A percentile compares a stretch with the other conserved stretches of the same genome.
Conservation (phyloP, 768 basidiomycete species). For the Macrolepiota fuliginosa region DNA sequence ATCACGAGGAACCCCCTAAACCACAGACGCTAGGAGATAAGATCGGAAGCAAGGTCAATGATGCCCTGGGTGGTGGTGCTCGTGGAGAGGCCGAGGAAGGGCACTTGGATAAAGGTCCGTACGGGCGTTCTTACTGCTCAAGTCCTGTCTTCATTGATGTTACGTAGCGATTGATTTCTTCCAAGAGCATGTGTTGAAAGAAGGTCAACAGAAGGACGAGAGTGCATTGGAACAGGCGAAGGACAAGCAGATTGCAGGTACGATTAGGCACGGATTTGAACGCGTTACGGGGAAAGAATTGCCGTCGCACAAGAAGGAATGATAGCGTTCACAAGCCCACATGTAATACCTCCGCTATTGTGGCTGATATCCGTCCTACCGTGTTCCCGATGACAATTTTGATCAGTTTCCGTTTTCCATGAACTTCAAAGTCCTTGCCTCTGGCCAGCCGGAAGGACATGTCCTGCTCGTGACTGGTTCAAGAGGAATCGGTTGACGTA, state of each 20-base stretch:
- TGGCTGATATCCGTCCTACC: too few relatives aligned
- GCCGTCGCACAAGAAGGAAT: conserved; percentile 11
- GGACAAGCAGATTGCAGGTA: conserved; percentile 35
- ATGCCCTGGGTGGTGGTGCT: conserved; percentile 23
- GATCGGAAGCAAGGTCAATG: conserved; percentile 18
- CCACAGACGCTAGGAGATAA: conserved; percentile 14
- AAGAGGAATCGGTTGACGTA: too few relatives aligned
- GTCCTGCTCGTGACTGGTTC: too few relatives aligned
- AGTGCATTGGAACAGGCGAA: conserved; percentile 37
- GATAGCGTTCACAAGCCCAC: background rate
- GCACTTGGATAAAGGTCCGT: conserved; percentile 31
- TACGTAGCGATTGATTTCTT: conserved; percentile 36
- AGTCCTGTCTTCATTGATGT: background rate
- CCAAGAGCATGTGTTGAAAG: conserved; percentile 37
- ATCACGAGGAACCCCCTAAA: conserved; percentile 15
- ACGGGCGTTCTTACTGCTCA: background rate
- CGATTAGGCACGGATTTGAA: conserved; percentile 29
- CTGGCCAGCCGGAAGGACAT: too few relatives aligned
- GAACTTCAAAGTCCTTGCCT: too few relatives aligned
- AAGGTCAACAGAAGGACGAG: conserved; percentile 37
- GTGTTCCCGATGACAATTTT: too few relatives aligned
- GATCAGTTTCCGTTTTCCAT: too few relatives aligned
- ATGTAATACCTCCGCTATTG: too few relatives aligned
- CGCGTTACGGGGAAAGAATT: conserved; percentile 31
- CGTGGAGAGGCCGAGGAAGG: conserved; percentile 23